phyloP scores from a whole-genome alignment of 768 basidiomycete species.

The Coprinopsis marcescibilis region DNA sequence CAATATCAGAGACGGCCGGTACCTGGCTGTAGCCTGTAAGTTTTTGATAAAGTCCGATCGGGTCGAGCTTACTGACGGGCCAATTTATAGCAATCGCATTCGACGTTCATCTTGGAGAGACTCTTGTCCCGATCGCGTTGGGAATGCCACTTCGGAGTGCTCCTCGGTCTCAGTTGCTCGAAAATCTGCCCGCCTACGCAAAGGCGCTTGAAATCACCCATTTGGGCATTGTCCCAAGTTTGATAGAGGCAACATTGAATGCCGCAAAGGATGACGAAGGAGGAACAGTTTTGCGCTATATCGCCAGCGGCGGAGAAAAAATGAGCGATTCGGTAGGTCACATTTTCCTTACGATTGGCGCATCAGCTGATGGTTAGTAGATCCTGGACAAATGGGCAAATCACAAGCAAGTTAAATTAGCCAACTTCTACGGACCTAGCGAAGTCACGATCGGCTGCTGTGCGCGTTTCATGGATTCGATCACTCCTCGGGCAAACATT shows the following conservation, averaged over 20 bases:
- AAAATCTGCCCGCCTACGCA: constrained; percentile 33
- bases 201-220: constrained; percentile 37
- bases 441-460: constrained; percentile 51
- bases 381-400: constrained; percentile 44
- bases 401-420: constrained; percentile 37
- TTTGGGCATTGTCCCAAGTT: constrained; percentile 45
- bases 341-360: constrained; percentile 3
- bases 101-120: constrained; percentile 45
- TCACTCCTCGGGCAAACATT: constrained; percentile 37
- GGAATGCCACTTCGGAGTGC: constrained; percentile 42
- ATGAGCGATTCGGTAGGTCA: constrained; percentile 41
- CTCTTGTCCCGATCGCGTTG: constrained; percentile 33
- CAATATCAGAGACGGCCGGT: constrained; percentile 23
- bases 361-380: constrained; percentile 6
- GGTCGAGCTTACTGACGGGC: constrained; percentile 10
- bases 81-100: constrained; percentile 40
- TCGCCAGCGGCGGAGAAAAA: constrained; percentile 48
- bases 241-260: constrained; percentile 45
- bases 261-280: constrained; percentile 20
- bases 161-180: constrained; percentile 38
- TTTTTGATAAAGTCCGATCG: constrained; percentile 3
- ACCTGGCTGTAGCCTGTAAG: constrained; percentile 41
- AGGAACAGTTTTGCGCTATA: constrained; percentile 32
- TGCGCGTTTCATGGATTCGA: constrained; percentile 35
- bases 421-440: constrained; percentile 49